These are phyloP conservation scores for Hordeum marinum DNA, from an alignment of 176 grass and related monocot species.

Conservation along the genomic window DNA sequence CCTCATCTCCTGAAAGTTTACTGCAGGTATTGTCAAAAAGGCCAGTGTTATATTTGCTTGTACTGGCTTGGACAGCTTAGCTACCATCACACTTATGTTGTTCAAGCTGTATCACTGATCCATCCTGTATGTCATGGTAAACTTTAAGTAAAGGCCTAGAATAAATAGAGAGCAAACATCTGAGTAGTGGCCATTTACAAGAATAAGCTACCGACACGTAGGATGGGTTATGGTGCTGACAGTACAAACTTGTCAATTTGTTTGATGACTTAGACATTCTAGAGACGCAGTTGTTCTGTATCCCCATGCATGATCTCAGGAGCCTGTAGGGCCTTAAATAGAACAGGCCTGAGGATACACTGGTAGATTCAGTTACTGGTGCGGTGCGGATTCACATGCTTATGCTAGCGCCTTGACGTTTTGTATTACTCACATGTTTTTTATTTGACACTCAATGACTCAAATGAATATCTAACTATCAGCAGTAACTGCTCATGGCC, in stretches of 20 bases:
- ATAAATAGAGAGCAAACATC: not conserved
- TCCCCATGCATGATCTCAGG: not conserved
- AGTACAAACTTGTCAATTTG: not conserved
- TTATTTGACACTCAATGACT: too few relatives aligned
- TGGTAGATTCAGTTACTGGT: not conserved
- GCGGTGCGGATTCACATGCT: too few relatives aligned
- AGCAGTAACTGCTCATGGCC: too few relatives aligned
- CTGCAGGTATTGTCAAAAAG: conserved; percentile 15
- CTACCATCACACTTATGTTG: not conserved
- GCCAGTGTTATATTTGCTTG: not conserved
- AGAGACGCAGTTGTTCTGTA: not conserved
- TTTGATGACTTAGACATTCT: not conserved
- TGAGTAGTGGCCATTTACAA: not conserved
- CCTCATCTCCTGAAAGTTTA: conserved; percentile 27
- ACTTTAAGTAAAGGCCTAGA: not conserved
- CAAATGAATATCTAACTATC: too few relatives aligned
- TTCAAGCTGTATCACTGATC: too few relatives aligned
- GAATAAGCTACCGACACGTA: not conserved
- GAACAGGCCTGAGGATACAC: not conserved
- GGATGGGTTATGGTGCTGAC: not conserved
- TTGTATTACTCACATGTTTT: too few relatives aligned
- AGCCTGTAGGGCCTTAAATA: too few relatives aligned
- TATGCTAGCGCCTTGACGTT: too few relatives aligned
- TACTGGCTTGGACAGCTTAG: not conserved
- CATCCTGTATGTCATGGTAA: not conserved